Evolutionary conservation across 768 basidiomycete genomes (phyloP).

Genomic region (Lentinula guzmanii): DNA sequence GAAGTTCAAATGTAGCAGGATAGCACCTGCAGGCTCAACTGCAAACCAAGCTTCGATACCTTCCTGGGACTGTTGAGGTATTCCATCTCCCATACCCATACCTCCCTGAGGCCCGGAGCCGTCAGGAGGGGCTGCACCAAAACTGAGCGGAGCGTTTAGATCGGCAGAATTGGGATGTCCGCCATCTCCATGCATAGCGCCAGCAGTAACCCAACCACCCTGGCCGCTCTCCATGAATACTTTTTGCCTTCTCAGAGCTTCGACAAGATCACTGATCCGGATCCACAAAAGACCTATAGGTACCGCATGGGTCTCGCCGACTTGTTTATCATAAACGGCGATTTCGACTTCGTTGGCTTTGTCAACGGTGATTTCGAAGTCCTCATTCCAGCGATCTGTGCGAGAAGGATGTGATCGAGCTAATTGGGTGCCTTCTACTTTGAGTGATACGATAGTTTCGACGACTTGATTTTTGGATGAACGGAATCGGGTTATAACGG

Average conservation of each 20-base stretch:
- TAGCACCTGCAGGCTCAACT: conserved; percentile 94
- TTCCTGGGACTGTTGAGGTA: conserved; percentile 35
- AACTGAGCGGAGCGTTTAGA: conserved; percentile 44
- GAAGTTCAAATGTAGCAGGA: conserved; percentile 85
- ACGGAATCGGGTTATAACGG: conserved; percentile 61
- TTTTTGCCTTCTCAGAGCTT: conserved; percentile 88
- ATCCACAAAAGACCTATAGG: conserved; percentile 97
- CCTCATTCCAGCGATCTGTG: conserved; percentile 96
- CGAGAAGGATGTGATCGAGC: conserved; percentile 90
- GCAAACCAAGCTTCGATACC: conserved; percentile 97
- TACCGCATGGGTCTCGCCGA: conserved; percentile 70
- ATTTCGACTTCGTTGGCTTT: conserved; percentile 99
- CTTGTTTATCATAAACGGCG: conserved; percentile 89
- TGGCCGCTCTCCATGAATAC: conserved; percentile 82
- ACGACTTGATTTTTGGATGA: conserved; percentile 73
- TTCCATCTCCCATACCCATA: conserved; percentile 13
- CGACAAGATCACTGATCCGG: conserved; percentile 88
- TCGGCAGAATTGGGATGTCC: conserved; percentile 31
- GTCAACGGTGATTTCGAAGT: conserved; percentile 93
- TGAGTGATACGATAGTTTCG: conserved; percentile 91
- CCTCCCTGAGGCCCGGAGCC: conserved; percentile 21
- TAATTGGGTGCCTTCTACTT: conserved; percentile 92
- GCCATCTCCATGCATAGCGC: conserved; percentile 71
- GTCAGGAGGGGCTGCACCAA: conserved; percentile 37
- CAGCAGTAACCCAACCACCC: conserved; percentile 94